Evolutionary conservation across 768 basidiomycete genomes (phyloP), one percentile per base, ranked within the genome.

Genomic region (Suillus paluster): DNA sequence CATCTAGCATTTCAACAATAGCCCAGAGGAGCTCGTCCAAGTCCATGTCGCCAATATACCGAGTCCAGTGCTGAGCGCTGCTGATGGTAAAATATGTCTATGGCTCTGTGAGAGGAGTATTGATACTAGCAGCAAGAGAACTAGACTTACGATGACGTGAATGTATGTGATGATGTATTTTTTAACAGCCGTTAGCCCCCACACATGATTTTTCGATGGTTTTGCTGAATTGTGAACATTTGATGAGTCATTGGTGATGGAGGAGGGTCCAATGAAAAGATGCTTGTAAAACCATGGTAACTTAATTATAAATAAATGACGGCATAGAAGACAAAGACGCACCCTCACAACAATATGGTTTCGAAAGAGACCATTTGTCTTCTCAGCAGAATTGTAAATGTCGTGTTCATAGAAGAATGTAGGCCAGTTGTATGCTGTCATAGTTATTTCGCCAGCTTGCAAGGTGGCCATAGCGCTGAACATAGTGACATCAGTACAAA

Each of bases 351-450:
- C n/a, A n/a, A n/a, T n/a, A n/a, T n/a, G n/a, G n/a, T n/a, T n/a
- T n/a, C 34, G 19, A 23, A 60, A 60, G 9, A 60, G 39, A 12
- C 59, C 39, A 7, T 53, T 33, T n/a, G 41, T 27, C 39, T 49
- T 36, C 19, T 60, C 25, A 1, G 36, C 34, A 12, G 21, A 3
- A 25, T 52, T 10, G 8, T 60, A 52, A 11, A 52, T n/a, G 5
- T 14, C n/a, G 1, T 60, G 27, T 39, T 21, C 50, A 53, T 52
- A 60, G 36, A 52, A 53, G 11, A 19, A 11, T 11, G 49, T 52
- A 19, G 59, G 59, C 59, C 59, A 53, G 48, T 60, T 60, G n/a
- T 19, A n/a, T 38, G 48, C 30, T 3, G 21, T 52, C 19, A 49
- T 42, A n/a, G n/a, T n/a, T n/a, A n/a, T n/a, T n/a, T n/a, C n/a